These are phyloP conservation scores for Hanseniaspora gamundiae DNA, from an alignment of 1,139 yeast genomes.

Conservation along the genomic window DNA sequence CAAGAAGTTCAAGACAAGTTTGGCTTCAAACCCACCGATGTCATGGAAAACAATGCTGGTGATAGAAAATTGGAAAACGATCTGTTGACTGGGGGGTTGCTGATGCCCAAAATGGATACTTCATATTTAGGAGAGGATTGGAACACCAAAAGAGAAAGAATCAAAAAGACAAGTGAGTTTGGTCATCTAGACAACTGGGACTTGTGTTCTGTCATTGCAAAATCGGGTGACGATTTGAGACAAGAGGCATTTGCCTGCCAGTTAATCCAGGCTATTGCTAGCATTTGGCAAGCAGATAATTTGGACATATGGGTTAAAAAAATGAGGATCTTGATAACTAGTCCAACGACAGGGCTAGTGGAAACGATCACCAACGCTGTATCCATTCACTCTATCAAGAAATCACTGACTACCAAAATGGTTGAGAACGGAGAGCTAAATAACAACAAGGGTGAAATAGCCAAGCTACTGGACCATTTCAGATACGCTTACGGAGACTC, in stretches of 20 bases:
- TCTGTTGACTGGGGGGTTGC: constrained; percentile 61
- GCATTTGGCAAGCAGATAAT: constrained; percentile 60
- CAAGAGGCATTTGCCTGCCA: constrained; percentile 98
- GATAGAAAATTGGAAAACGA: constrained; percentile 86
- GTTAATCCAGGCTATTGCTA: constrained; percentile 71
- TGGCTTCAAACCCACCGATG: constrained; percentile 40
- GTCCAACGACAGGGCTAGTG: constrained; percentile 82
- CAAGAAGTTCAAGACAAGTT: constrained; percentile 68
- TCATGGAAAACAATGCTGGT: constrained; percentile 67
- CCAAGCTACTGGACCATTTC: constrained; percentile 69
- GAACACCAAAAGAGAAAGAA: constrained; percentile 68
- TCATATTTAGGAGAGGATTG: constrained; percentile 85
- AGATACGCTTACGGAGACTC: constrained; percentile 56
- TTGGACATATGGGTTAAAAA: constrained; percentile 81
- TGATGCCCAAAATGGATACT: constrained; percentile 28
- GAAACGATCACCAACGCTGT: constrained; percentile 92
- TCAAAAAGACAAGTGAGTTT: constrained; percentile 59
- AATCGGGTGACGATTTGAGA: constrained; percentile 88
- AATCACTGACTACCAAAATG: constrained; percentile 71
- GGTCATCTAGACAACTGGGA: constrained; percentile 94
- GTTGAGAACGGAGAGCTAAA: constrained; percentile 38
- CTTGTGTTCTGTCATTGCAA: constrained; percentile 84
- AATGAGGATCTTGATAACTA: constrained; percentile 85
- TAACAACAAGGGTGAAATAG: constrained; percentile 56
- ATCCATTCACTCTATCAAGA: constrained; percentile 86